phyloP scores from a whole-genome alignment of 768 basidiomycete species.

The Floccularia luteovirens region DNA sequence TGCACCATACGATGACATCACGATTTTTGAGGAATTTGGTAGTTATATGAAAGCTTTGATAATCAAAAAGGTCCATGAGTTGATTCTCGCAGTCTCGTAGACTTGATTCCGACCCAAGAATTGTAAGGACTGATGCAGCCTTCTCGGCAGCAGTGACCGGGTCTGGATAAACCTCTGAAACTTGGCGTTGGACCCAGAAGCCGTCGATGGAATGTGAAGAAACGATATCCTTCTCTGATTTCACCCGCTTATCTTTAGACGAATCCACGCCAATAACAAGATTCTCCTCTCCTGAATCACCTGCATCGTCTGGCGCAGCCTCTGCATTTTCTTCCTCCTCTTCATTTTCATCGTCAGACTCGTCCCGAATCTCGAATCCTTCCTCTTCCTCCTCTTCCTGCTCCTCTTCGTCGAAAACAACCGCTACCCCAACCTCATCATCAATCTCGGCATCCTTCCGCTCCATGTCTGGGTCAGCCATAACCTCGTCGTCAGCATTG shows the following conservation, averaged over 20 bases:
- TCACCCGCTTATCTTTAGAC: conserved; percentile 40
- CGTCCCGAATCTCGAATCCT: conserved; percentile 80
- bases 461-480: conserved; percentile 75
- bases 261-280: conserved; percentile 74
- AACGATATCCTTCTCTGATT: conserved; percentile 70
- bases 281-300: conserved; percentile 49
- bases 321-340: conserved; percentile 45
- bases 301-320: conserved; percentile 31
- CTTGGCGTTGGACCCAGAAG: conserved; percentile 97
- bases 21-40: conserved; percentile 91
- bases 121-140: conserved; percentile 73
- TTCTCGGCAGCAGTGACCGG: conserved; percentile 93
- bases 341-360: conserved; percentile 71
- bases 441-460: conserved; percentile 86
- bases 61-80: conserved; percentile 96
- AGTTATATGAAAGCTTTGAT: conserved; percentile 84
- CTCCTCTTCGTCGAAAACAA: conserved; percentile 97
- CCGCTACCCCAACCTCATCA: conserved; percentile 95
- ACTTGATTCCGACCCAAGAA: conserved; percentile 81
- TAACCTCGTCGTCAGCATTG: conserved; percentile 75
- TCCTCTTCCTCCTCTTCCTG: conserved; percentile 91
- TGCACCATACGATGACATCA: conserved; percentile 96
- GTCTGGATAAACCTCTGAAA: conserved; percentile 87
- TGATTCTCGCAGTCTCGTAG: conserved; percentile 92
- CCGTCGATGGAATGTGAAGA: conserved; percentile 90